Conservation (phyloP, 345 rosid species). For the Camelina laxa region DNA sequence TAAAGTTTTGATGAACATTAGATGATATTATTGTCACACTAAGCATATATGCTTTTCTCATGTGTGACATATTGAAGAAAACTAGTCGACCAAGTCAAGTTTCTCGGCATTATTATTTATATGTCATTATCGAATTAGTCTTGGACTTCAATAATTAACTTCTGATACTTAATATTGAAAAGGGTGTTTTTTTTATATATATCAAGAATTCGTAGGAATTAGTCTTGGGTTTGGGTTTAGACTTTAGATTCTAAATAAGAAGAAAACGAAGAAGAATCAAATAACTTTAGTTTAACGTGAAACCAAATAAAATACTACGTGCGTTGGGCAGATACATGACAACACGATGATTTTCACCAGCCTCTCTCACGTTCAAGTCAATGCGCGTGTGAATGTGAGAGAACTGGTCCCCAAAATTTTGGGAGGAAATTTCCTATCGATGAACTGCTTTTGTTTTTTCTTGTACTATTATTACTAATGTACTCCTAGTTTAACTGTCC, state of each 20-base stretch:
- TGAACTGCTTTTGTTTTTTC: not conserved
- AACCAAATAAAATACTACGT: conserved; percentile 13
- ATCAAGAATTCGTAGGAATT: not conserved
- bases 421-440: conserved; percentile 25
- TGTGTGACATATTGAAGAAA: no score
- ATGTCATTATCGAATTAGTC: no score
- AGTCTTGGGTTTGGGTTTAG: not conserved
- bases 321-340: conserved; percentile 29
- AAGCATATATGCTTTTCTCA: no score
- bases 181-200: no score
- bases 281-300: not conserved
- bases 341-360: conserved; percentile 29
- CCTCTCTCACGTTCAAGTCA: conserved; percentile 34
- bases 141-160: no score
- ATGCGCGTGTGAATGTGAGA: conserved; percentile 35
- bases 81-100: no score
- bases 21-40: no score
- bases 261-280: not conserved
- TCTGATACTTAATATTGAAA: no score
- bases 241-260: not conserved
- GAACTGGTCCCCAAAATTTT: conserved; percentile 28
- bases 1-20: no score
- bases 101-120: no score
- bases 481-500: no score
- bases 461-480: no score